Base-by-base conservation (phyloP, 345 rosid species). In the Linum tenue region DNA sequence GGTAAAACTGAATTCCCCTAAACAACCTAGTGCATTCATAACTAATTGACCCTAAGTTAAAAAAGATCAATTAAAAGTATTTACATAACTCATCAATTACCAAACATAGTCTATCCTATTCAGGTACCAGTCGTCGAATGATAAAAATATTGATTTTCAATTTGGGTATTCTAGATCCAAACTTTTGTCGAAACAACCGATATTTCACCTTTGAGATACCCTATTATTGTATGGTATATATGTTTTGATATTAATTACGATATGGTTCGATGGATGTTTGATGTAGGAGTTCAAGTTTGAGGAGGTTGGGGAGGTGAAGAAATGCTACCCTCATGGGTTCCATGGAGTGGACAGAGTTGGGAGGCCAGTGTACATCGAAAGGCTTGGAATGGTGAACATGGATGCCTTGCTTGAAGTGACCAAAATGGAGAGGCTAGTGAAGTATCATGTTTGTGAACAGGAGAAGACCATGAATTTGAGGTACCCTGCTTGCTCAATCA, bases 261-360 rank as follows among this genome's bases (percentile, higher is more conserved):
- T 5, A 48, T 48, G 15, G 9, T 48, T 48, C 53, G 11, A 1
- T 56, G 40, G 41, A n/a, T 63, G 42, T 14, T n/a, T 67, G 3
- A 15, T 77, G 60, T 79, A 78, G 89, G 89, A 82, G 61, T 82
- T 84, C 55, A 76, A 75, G 64, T 79, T 66, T 39, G 75, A 76
- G 43, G 89, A 86, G 67, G 51, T 60, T 42, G 59, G 67, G 9
- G 86, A 73, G 61, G 83, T 86, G 39, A 82, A 82, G 74, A 82
- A 79, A 70, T 71, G 67, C 59, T 82, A 86, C 63, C 92, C 87
- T 56, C 87, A 79, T 62, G 92, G 92, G 62, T 86, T 63, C 70
- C 92, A 84, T 55, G 84, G 85, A 7, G 82, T 84, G 1, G 92
- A 86, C 74, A 81, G 72, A 73, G 48, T 7, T 67, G 92, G 87